A percentile compares a stretch with the other conserved stretches of the same genome.
Evolutionary conservation across 2,329 filamentous ascomycete species (phyloP).

Genomic region (Penicillium sp.): DNA sequence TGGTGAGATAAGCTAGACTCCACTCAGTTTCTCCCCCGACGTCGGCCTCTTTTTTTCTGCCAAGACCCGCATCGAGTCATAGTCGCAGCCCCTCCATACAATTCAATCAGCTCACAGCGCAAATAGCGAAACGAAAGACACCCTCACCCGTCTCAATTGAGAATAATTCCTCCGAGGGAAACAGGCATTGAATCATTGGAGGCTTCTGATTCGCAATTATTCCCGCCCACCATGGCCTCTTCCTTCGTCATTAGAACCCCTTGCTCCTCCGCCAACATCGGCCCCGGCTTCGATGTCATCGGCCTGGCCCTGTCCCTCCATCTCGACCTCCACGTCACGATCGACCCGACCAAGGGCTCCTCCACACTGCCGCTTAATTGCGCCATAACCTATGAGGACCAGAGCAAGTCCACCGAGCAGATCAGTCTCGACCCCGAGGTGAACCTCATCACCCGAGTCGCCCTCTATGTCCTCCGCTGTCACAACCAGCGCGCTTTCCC

Average conservation of each 20-base stretch:
- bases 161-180: constrained; percentile 17
- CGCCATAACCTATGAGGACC: constrained; percentile 85
- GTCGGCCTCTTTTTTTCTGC: constrained; percentile 28
- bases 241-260: constrained; percentile 77
- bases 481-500: constrained; percentile 86
- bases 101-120: neutral
- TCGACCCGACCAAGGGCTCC: constrained; percentile 61
- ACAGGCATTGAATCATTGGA: neutral
- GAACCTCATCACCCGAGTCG: constrained; percentile 92
- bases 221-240: constrained; percentile 3
- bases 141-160: neutral
- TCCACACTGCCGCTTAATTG: constrained; percentile 62
- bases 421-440: constrained; percentile 82
- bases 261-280: constrained; percentile 96
- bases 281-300: constrained; percentile 96
- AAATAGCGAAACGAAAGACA: neutral
- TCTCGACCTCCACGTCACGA: constrained; percentile 82
- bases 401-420: constrained; percentile 69
- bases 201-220: neutral
- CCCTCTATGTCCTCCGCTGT: constrained; percentile 91
- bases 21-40: constrained; percentile 24
- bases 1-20: constrained; percentile 11
- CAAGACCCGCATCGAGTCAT: constrained; percentile 32
- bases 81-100: constrained; percentile 2
- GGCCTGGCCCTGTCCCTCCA: constrained; percentile 89